Evolutionary conservation across 768 basidiomycete species (phyloP).

Genomic region (Tylopilus vinaceipallidus): DNA sequence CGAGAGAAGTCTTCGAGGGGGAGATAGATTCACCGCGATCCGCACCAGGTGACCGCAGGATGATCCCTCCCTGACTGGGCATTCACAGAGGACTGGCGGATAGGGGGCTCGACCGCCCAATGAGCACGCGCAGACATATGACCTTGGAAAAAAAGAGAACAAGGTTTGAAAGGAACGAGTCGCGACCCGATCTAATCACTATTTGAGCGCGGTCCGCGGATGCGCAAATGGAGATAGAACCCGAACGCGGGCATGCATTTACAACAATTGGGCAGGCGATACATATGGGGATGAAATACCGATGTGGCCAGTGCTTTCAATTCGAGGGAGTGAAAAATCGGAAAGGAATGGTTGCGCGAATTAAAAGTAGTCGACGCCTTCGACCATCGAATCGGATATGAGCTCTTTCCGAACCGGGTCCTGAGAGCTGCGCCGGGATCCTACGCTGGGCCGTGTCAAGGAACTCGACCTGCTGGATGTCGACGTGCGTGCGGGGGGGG

Average conservation of each 20-base stretch:
- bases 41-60: neutral
- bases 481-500: slow-evolving; percentile 2
- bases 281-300: slow-evolving; percentile 6
- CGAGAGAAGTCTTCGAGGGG: neutral
- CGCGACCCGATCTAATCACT: no score
- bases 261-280: slow-evolving; percentile 1
- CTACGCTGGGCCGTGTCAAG: slow-evolving; percentile 6
- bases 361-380: slow-evolving; percentile 35
- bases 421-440: slow-evolving; percentile 2
- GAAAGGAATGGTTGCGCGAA: slow-evolving; percentile 17
- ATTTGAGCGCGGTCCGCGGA: neutral
- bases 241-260: neutral
- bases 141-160: neutral
- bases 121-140: neutral
- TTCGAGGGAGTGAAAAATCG: no score
- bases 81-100: neutral
- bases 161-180: neutral
- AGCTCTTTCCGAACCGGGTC: neutral
- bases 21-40: neutral
- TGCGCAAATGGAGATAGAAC: slow-evolving; percentile 5
- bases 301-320: neutral
- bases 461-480: neutral
- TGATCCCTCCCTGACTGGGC: slow-evolving; percentile 1
- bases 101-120: slow-evolving; percentile 15
- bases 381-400: slow-evolving; percentile 17